Evolutionary conservation across 768 basidiomycete genomes (phyloP).

Genomic region (Phallus indusiatus): DNA sequence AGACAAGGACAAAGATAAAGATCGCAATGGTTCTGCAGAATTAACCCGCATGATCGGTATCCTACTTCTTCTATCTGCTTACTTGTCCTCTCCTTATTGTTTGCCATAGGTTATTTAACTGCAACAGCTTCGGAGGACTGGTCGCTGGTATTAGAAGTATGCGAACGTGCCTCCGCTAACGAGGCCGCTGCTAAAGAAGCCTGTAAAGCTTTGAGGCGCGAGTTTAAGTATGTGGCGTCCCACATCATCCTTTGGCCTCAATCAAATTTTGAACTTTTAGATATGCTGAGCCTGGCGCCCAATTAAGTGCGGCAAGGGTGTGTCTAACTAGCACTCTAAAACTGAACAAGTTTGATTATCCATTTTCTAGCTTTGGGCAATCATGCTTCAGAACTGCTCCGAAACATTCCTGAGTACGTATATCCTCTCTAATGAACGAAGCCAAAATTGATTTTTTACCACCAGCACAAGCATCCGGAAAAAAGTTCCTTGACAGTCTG

Average conservation of each 20-base stretch:
- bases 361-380: constrained; percentile 67
- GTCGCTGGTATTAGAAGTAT: constrained; percentile 74
- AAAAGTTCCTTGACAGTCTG: constrained; percentile 71
- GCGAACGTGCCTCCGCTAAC: constrained; percentile 66
- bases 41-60: constrained; percentile 17
- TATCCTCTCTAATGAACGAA: constrained; percentile 6
- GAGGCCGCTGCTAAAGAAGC: constrained; percentile 78
- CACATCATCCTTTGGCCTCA: constrained; percentile 5
- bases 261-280: constrained; percentile 24
- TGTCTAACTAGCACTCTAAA: constrained; percentile 19
- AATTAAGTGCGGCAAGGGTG: constrained; percentile 69
- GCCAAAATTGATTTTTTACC: background rate
- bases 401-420: constrained; percentile 49
- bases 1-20: constrained; percentile 13
- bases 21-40: constrained; percentile 13
- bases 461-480: constrained; percentile 47
- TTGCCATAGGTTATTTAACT: constrained; percentile 10
- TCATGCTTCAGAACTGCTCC: constrained; percentile 78
- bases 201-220: constrained; percentile 67
- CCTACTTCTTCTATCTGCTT: background rate
- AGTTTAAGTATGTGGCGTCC: constrained; percentile 61
- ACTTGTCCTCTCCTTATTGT: background rate
- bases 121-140: constrained; percentile 57
- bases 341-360: background rate
- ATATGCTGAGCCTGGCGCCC: constrained; percentile 66